Evolutionary conservation across 306 rosid species (phyloP).

Genomic region (Carpinus viminea): DNA sequence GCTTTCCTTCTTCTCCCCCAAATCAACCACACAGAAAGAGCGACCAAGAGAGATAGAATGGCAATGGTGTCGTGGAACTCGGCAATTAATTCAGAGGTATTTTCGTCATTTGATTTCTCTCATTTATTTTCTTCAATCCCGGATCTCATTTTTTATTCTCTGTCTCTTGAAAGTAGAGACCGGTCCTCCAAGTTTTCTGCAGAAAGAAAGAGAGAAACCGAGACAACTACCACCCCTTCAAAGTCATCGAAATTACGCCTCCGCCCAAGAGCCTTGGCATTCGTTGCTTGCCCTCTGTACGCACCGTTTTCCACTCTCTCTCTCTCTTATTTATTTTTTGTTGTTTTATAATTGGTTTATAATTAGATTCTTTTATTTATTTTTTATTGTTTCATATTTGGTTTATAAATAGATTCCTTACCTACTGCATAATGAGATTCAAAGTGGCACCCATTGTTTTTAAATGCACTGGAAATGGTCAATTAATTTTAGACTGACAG

Average conservation of each 20-base stretch:
- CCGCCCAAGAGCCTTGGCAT: conserved; percentile 90
- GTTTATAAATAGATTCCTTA: not conserved
- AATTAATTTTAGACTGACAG: not conserved
- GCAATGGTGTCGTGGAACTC: conserved; percentile 55
- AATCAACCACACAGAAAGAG: conserved; percentile 16
- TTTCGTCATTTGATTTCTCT: not conserved
- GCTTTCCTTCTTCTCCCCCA: conserved; percentile 25
- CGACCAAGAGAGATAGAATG: conserved; percentile 14
- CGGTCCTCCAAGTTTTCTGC: conserved; percentile 55
- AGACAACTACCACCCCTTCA: conserved; percentile 65
- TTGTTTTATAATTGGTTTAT: no score
- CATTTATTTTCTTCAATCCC: not conserved
- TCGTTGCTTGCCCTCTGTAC: conserved; percentile 87
- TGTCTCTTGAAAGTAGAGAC: conserved; percentile 31
- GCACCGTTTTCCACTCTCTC: conserved; percentile 20
- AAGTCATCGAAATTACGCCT: conserved; percentile 91
- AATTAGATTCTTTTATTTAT: not conserved
- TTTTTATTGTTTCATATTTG: not conserved
- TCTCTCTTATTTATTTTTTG: not conserved
- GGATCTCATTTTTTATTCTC: not conserved
- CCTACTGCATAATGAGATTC: not conserved
- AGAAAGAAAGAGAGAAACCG: conserved; percentile 75
- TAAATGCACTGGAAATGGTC: not conserved
- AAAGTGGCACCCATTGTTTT: not conserved
- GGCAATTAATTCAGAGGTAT: not conserved